phyloP scores from a whole-genome alignment of 352 stramenopile genomes.

The Globisporangium spiculum region DNA sequence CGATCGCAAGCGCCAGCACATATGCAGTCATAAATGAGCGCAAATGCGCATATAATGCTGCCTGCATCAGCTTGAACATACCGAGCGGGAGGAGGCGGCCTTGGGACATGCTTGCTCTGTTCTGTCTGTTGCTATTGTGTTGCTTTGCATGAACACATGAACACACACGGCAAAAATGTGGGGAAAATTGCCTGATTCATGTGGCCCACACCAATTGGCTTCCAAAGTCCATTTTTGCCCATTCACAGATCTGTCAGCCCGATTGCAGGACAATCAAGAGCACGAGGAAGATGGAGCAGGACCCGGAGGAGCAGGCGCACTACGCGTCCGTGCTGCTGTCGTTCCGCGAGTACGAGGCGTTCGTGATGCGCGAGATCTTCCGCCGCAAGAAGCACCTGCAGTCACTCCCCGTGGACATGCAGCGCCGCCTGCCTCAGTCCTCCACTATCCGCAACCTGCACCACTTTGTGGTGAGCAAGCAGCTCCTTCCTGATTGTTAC shows the following conservation, averaged over 20 bases:
- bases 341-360: constrained; percentile 83
- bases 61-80: constrained; percentile 21
- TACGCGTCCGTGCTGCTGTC: constrained; percentile 84
- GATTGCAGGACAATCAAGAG: not conserved
- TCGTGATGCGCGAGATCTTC: constrained; percentile 82
- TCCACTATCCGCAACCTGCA: constrained; percentile 75
- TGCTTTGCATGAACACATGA: not conserved
- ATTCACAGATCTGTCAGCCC: not conserved
- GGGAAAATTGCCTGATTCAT: not conserved
- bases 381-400: constrained; percentile 82
- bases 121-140: constrained; percentile 5
- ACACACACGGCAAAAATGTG: not conserved
- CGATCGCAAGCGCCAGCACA: not conserved
- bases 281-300: constrained; percentile 36
- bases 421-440: constrained; percentile 63
- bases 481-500: too few species aligned
- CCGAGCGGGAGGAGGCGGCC: constrained; percentile 77
- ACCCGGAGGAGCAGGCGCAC: constrained; percentile 76
- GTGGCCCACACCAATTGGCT: constrained; percentile 17
- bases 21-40: constrained; percentile 3
- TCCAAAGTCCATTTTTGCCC: constrained; percentile 3
- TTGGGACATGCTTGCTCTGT: constrained; percentile 53
- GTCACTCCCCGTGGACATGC: constrained; percentile 66
- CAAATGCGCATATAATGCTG: too few species aligned
- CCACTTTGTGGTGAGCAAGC: constrained; percentile 56